A percentile compares a stretch with the other conserved stretches of the same genome.
Evolutionary conservation across 768 basidiomycete genomes (phyloP).

Genomic region (Xanthoconium stramineum): DNA sequence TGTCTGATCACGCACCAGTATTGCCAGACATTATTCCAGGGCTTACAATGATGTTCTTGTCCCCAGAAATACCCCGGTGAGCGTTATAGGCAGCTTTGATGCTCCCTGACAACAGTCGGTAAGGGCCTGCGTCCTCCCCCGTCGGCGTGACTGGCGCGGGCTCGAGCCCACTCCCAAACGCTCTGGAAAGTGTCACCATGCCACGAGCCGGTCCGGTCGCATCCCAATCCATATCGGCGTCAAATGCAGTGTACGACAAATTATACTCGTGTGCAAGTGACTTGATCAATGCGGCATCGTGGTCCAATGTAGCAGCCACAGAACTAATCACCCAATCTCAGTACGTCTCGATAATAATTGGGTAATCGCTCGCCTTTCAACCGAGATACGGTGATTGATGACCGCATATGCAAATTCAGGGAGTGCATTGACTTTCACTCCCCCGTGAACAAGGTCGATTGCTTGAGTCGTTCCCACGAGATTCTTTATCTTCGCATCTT

Average conservation of each 20-base stretch:
- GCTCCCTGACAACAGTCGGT: slow-evolving; percentile 54
- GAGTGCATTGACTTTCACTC: slow-evolving; percentile 74
- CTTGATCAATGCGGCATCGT: slow-evolving; percentile 41
- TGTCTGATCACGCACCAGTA: slow-evolving; percentile 32
- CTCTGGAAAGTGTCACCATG: slow-evolving; percentile 46
- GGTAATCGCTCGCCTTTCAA: slow-evolving; percentile 43
- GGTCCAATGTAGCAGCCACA: slow-evolving; percentile 42
- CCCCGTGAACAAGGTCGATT: slow-evolving; percentile 65
- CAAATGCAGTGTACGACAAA: slow-evolving; percentile 59
- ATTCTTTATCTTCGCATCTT: slow-evolving; percentile 40
- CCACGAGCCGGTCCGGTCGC: slow-evolving; percentile 39
- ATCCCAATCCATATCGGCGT: slow-evolving; percentile 33
- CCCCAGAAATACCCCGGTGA: slow-evolving; percentile 39
- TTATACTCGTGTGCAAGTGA: slow-evolving; percentile 51
- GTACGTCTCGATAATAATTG: too few species aligned
- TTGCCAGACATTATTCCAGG: slow-evolving; percentile 61
- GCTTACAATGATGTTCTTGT: slow-evolving; percentile 36
- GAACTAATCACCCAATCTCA: slow-evolving; percentile 20
- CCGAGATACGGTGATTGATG: slow-evolving; percentile 70
- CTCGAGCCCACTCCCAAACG: slow-evolving; percentile 48
- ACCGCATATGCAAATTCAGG: slow-evolving; percentile 70
- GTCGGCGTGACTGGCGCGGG: slow-evolving; percentile 65
- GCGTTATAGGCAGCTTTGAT: slow-evolving; percentile 60
- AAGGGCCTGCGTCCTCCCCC: slow-evolving; percentile 34
- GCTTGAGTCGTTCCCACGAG: slow-evolving; percentile 74